Percentiles rank a stretch among this genome's conserved stretches.
Conservation (phyloP, 495 filamentous ascomycete species). For the Penicillium antarcticum region DNA sequence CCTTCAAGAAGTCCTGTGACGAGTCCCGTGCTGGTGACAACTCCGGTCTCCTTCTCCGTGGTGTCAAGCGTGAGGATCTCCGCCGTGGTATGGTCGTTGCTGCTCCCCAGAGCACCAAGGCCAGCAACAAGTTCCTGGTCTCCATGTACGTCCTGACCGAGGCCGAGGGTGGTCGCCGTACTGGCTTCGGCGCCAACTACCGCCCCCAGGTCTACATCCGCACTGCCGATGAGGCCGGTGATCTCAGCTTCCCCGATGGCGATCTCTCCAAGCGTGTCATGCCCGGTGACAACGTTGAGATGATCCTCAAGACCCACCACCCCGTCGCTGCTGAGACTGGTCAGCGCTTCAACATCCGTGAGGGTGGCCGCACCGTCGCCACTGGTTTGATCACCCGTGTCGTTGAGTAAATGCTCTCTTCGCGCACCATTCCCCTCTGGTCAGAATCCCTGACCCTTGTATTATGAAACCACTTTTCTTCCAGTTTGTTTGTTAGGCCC, state of each 20-base stretch:
- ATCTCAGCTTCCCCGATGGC: slow-evolving; percentile 79
- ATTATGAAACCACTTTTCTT: slow-evolving; percentile 34
- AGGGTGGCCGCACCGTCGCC: slow-evolving; percentile 90
- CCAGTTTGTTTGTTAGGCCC: slow-evolving; percentile 30
- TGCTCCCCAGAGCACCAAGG: slow-evolving; percentile 70
- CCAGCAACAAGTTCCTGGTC: slow-evolving; percentile 84
- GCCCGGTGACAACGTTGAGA: slow-evolving; percentile 98
- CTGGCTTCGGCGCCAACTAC: slow-evolving; percentile 90
- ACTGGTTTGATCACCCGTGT: slow-evolving; percentile 89
- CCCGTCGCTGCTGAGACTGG: slow-evolving; percentile 84
- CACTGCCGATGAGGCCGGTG: slow-evolving; percentile 85
- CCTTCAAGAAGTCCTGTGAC: slow-evolving; percentile 97
- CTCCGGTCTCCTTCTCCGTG: slow-evolving; percentile 94
- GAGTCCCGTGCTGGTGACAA: slow-evolving; percentile 94
- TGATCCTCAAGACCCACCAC: slow-evolving; percentile 75
- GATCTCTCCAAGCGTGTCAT: slow-evolving; percentile 76
- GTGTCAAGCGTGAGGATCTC: slow-evolving; percentile 91
- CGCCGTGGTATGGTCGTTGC: slow-evolving; percentile 89
- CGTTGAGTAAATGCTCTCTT: slow-evolving; percentile 35
- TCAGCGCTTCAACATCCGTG: slow-evolving; percentile 93
- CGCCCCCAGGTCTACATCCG: slow-evolving; percentile 92
- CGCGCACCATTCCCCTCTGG: not conserved
- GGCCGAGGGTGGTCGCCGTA: slow-evolving; percentile 96
- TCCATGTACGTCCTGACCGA: slow-evolving; percentile 97
- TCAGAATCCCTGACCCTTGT: slow-evolving; percentile 25